These are phyloP conservation scores for Fusarium torulosum DNA, from an alignment of 2,329 filamentous ascomycete species.

Conservation along the genomic window DNA sequence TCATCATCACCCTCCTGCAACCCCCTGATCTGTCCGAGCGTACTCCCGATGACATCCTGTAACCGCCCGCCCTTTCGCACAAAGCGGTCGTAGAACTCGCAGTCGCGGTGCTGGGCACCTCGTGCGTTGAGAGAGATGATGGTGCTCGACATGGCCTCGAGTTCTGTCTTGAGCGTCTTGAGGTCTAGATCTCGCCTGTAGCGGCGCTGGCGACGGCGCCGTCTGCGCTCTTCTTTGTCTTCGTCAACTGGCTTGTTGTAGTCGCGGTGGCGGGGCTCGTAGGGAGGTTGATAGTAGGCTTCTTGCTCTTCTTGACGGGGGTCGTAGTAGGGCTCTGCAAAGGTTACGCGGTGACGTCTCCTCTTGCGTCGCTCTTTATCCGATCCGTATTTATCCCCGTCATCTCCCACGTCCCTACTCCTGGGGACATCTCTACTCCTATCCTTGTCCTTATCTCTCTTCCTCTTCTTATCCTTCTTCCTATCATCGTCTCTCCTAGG, in stretches of 20 bases:
- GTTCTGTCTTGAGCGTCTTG: slow-evolving; percentile 41
- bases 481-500: slow-evolving; percentile 20
- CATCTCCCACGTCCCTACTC: slow-evolving; percentile 19
- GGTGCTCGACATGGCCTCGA: slow-evolving; percentile 47
- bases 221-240: slow-evolving; percentile 36
- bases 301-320: slow-evolving; percentile 25
- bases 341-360: slow-evolving; percentile 41
- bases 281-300: slow-evolving; percentile 25
- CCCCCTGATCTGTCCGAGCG: slow-evolving; percentile 42
- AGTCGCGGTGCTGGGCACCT: slow-evolving; percentile 41
- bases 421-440: slow-evolving; percentile 25
- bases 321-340: slow-evolving; percentile 42
- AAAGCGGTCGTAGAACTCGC: slow-evolving; percentile 47
- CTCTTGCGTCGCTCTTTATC: slow-evolving; percentile 40
- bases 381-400: slow-evolving; percentile 31
- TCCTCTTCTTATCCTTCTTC: slow-evolving; percentile 33
- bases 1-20: slow-evolving; percentile 32
- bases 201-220: slow-evolving; percentile 35
- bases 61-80: slow-evolving; percentile 44
- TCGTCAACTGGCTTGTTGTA: slow-evolving; percentile 14
- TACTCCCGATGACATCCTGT: slow-evolving; percentile 46
- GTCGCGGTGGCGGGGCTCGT: slow-evolving; percentile 13
- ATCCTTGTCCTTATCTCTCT: slow-evolving; percentile 36
- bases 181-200: slow-evolving; percentile 40
- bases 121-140: slow-evolving; percentile 45